Evolutionary conservation across 2,329 filamentous ascomycete species (phyloP), one percentile per base, ranked within the genome.

Genomic region (Diplodia mutila): DNA sequence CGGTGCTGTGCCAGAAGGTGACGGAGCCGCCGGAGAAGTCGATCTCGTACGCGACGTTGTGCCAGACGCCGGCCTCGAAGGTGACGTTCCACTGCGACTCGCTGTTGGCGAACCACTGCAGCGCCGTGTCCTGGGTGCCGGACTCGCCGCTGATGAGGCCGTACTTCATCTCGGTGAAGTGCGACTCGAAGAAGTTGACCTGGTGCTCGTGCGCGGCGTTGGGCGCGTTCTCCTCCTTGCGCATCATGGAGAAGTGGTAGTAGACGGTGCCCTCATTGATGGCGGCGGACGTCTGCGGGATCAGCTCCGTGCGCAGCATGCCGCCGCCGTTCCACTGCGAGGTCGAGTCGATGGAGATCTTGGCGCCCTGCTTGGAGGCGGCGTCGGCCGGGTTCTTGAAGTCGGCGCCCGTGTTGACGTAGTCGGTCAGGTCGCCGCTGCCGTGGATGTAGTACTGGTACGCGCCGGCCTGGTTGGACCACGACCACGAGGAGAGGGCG

Each of bases 401-500:
- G 69, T 79, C 77, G 0, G 87, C 77, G 2, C 84, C 85, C 1
- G 91, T 81, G 72, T 87, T 87, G 71, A 91, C 83, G 77, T 91
- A 91, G 72, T 85, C 80, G 25, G 82, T 82, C 14, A 87, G 83
- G 0, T 80, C 65, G 11, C 83, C 84, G 3, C 81, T 79, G 46
- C 90, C 90, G 80, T 92, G 90, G 75, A 91, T 91, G 80, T 92
- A 92, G 82, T 90, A 92, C 77, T 92, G 90, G 79, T 90, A 92
- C 0, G 87, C 85, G 0, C 88, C 88, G 72, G 90, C 86, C 78
- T 89, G 85, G 76, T 87, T 90, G n/a, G 83, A 83, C 85, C 86
- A 91, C 4, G 85, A 88, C 89, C 89, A 90, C 81, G 75, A 89
- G 87, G 3, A 81, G 23, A 67, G 65, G n/a, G n/a, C n/a, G n/a